Evolutionary conservation across 805 yeast genomes (phyloP).

Genomic region (Saccharomycopsis lassenensis): DNA sequence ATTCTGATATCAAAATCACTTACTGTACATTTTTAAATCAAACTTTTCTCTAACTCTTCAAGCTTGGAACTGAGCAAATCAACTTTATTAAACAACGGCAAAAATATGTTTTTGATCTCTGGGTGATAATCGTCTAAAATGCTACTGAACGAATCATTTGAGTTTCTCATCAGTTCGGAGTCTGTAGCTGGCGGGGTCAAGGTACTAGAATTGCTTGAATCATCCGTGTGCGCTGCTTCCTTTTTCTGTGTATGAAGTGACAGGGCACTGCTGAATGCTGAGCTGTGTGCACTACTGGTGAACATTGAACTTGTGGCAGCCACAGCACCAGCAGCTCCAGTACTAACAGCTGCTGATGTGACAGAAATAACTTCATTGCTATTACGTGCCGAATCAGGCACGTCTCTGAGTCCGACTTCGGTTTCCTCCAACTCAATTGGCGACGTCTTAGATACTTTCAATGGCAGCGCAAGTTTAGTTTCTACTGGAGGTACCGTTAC

Average conservation of each 20-base stretch:
- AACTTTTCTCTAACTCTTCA: constrained; percentile 15
- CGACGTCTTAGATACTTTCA: not conserved
- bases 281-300: no score
- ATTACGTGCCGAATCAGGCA: no score
- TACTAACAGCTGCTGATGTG: no score
- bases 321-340: no score
- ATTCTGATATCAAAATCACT: no score
- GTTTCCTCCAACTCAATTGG: constrained; percentile 1
- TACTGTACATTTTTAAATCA: no score
- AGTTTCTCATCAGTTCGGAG: no score
- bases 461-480: not conserved
- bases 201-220: not conserved
- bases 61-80: constrained; percentile 12
- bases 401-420: no score
- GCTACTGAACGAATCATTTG: constrained; percentile 12
- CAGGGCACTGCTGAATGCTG: no score
- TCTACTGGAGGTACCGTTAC: not conserved
- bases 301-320: no score
- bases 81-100: constrained; percentile 13
- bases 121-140: constrained; percentile 16
- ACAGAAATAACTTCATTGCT: no score
- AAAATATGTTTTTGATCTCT: constrained; percentile 13
- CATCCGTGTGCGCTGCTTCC: not conserved
- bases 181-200: no score
- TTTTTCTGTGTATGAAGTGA: not conserved